Evolutionary conservation across 805 yeast species (phyloP), one percentile per base, ranked within the genome.

Genomic region (Starmerella powellii): DNA sequence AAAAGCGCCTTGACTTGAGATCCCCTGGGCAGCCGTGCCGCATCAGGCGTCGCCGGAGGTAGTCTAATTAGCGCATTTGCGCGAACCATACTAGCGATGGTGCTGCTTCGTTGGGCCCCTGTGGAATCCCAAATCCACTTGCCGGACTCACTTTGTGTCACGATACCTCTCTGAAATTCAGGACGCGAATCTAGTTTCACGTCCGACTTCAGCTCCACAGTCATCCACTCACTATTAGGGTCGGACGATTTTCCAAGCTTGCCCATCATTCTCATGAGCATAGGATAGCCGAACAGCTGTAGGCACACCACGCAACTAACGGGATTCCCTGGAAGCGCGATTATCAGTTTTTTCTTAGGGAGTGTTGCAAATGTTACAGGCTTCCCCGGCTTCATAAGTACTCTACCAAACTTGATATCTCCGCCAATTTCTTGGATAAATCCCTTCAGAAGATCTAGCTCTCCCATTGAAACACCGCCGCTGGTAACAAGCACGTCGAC

Each of bases 381-480:
- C 47, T 72, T 72, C 0, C 78, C 78, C 1, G 78, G 78, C 48
- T 72, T 72, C 74, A 72, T 72, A n/a, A 65, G 64, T 6, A 72
- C 75, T 32, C 77, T 56, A 4, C 78, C 78, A 52, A 72, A 72
- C 45, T 70, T 73, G 29, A 72, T 67, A 0, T 45, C 50, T 1
- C 75, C 77, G 0, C 59, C 57, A 15, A 72, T 48, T 28, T 64
- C 52, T 44, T 69, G 71, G 19, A 72, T 67, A 0, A 66, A 60
- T 0, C 76, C 76, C 42, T 72, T 72, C 31, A 72, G 52, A 13
- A 71, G 56, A 51, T 72, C 78, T 27, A 64, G 46, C 50, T 72
- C 78, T 2, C 78, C 78, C 78, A 72, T 72, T 1, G 78, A 72
- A 2, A 72, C 78, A 19, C 78, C 78, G 2, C 78, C 78, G 1